These are phyloP conservation scores for Stemphylium beticola DNA, from an alignment of 2,329 filamentous ascomycete genomes.

Conservation along the genomic window DNA sequence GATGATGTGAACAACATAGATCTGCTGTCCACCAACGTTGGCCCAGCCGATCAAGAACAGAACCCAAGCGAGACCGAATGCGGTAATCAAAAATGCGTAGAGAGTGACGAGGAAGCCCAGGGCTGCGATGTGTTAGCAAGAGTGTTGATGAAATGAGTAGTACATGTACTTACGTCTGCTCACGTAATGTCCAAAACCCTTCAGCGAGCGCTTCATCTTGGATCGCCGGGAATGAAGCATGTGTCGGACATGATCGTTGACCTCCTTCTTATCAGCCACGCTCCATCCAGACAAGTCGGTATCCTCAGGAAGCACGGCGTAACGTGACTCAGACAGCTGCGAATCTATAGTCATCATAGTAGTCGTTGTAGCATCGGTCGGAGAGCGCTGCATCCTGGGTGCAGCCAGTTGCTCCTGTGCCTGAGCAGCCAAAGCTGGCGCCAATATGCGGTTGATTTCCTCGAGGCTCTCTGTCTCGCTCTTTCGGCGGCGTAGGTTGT, in stretches of 20 bases:
- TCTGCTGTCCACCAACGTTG: constrained; percentile 74
- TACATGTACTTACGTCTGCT: constrained; percentile 63
- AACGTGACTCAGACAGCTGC: constrained; percentile 71
- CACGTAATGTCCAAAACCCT: constrained; percentile 81
- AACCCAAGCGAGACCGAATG: constrained; percentile 87
- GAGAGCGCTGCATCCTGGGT: constrained; percentile 32
- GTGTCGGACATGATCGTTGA: constrained; percentile 87
- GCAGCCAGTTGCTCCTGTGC: constrained; percentile 27
- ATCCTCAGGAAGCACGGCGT: constrained; percentile 80
- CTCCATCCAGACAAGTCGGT: constrained; percentile 76
- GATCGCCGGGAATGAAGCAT: constrained; percentile 83
- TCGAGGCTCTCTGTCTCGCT: constrained; percentile 44
- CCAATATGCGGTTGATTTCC: constrained; percentile 38
- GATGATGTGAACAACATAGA: constrained; percentile 62
- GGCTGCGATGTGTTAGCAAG: constrained; percentile 51
- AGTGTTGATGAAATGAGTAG: not conserved
- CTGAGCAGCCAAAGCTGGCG: constrained; percentile 26
- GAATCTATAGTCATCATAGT: constrained; percentile 68
- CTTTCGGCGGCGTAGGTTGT: constrained; percentile 67
- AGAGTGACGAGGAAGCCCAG: constrained; percentile 84
- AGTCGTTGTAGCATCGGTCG: constrained; percentile 37
- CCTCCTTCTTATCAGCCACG: constrained; percentile 72
- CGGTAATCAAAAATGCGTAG: constrained; percentile 81
- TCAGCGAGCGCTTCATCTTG: constrained; percentile 78
- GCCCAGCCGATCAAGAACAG: constrained; percentile 92